phyloP scores from a whole-genome alignment of 371 early-diverging fungal genomes.

The Funneliformis caledonium region DNA sequence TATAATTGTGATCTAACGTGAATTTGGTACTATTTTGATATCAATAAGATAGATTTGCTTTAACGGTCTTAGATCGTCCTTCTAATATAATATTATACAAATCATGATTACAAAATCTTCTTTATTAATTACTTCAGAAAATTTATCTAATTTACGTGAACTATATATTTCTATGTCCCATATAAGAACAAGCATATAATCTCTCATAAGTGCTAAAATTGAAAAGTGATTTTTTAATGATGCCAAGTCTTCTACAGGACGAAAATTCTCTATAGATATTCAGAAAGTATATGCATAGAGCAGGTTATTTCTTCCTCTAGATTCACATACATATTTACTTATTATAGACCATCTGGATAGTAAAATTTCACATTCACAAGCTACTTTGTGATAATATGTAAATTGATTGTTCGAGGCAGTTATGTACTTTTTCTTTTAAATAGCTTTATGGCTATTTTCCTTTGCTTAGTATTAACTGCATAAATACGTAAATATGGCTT shows the following conservation, averaged over 20 bases:
- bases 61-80: too few species aligned
- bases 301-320: too few species aligned
- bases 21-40: too few species aligned
- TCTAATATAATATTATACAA: too few species aligned
- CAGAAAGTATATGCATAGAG: too few species aligned
- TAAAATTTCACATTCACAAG: conserved; percentile 29
- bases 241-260: not conserved
- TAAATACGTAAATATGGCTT: not conserved
- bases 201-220: conserved; percentile 13
- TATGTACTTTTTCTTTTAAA: not conserved
- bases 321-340: too few species aligned
- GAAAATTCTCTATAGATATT: not conserved
- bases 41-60: too few species aligned
- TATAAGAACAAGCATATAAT: not conserved
- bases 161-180: too few species aligned
- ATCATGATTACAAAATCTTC: too few species aligned
- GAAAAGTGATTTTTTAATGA: conserved; percentile 1
- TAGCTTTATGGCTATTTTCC: conserved; percentile 21
- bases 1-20: too few species aligned
- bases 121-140: too few species aligned
- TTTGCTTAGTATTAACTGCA: conserved; percentile 27
- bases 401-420: conserved; percentile 19
- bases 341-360: not conserved
- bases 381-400: conserved; percentile 30
- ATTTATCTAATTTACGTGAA: too few species aligned